Percentiles rank a stretch among this genome's conserved stretches.
Conservation (phyloP, 2,329 filamentous ascomycete species). For the Chaetomiaceae sp. region DNA sequence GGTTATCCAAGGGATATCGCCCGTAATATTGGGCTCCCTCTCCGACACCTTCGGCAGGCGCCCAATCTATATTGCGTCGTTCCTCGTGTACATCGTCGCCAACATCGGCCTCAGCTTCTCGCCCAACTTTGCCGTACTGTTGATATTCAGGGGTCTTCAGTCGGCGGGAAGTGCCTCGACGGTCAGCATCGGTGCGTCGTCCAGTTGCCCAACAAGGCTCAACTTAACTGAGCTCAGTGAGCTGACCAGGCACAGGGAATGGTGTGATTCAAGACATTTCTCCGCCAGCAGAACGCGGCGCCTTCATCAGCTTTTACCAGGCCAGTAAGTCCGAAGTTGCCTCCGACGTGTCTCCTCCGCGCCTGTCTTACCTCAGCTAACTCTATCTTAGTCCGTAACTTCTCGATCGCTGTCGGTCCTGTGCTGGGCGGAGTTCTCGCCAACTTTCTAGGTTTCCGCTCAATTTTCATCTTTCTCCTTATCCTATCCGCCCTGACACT, state of each 20-base stretch:
- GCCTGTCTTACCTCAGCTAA: not conserved
- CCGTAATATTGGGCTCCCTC: not conserved
- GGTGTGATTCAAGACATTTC: conserved; percentile 3
- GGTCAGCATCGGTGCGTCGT: conserved; percentile 2
- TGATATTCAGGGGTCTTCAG: conserved; percentile 1
- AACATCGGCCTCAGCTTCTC: conserved; percentile 4
- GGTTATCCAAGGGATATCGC: not conserved
- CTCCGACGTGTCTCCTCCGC: not conserved
- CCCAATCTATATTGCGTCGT: not conserved
- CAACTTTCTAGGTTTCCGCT: not conserved
- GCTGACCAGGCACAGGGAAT: not conserved
- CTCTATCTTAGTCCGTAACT: not conserved
- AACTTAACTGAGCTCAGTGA: not conserved
- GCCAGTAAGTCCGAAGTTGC: not conserved
- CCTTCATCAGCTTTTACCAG: conserved; percentile 4
- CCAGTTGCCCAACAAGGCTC: not conserved
- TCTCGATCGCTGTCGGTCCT: not conserved
- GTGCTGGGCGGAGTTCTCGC: not conserved
- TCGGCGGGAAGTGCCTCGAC: conserved; percentile 1
- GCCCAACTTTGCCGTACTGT: conserved; percentile 1
- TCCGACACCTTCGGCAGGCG: not conserved
- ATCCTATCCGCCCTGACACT: not conserved
- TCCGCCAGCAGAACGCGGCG: conserved; percentile 1
- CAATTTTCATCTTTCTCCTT: not conserved
- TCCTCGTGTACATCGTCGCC: not conserved